These are phyloP conservation scores for Logfia minima DNA, from an alignment of 129 eudicot genomes.

Conservation along the genomic window DNA sequence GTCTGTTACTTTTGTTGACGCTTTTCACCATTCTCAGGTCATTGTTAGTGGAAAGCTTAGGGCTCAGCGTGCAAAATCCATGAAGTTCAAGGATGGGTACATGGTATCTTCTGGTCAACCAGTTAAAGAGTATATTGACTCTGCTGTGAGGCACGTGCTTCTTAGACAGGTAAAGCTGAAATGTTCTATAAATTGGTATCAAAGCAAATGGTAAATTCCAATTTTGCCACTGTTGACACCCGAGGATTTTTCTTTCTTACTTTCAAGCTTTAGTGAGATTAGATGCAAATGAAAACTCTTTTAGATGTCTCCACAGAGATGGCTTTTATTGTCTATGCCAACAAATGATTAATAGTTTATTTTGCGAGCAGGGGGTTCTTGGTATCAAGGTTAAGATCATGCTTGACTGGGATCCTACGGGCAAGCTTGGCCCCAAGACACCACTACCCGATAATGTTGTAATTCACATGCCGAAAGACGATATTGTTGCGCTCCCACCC, in stretches of 20 bases:
- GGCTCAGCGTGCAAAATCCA: conserved; percentile 72
- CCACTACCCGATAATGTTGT: conserved; percentile 59
- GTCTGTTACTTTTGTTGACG: not conserved
- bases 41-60: conserved; percentile 71
- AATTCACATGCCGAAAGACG: conserved; percentile 50
- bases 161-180: conserved; percentile 49
- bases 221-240: not conserved
- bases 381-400: conserved; percentile 66
- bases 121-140: conserved; percentile 61
- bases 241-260: too few relatives aligned
- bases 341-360: not conserved
- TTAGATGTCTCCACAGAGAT: too few relatives aligned
- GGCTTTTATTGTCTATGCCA: too few relatives aligned
- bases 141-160: conserved; percentile 76
- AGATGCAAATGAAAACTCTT: too few relatives aligned
- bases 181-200: not conserved
- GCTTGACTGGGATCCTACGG: conserved; percentile 65
- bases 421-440: conserved; percentile 64
- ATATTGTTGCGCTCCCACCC: conserved; percentile 29
- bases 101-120: conserved; percentile 78
- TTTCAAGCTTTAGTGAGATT: too few relatives aligned
- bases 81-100: conserved; percentile 77
- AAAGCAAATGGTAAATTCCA: too few relatives aligned
- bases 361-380: conserved; percentile 52
- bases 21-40: conserved; percentile 28